phyloP scores from a whole-genome alignment of 2,329 filamentous ascomycete species.

The Cercospora sp. region DNA sequence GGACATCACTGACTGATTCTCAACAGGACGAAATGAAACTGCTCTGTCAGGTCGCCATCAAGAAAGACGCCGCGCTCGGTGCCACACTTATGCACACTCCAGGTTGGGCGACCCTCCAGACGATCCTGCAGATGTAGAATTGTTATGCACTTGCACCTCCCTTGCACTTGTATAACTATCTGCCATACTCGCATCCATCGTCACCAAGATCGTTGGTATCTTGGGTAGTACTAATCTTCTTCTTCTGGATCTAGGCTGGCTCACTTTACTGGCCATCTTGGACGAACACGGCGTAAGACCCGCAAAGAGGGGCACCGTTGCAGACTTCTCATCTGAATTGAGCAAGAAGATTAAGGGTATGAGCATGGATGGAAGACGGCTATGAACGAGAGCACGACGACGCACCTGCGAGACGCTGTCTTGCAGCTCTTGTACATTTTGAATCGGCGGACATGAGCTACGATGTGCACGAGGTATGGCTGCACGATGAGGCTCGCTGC shows the following conservation, averaged over 20 bases:
- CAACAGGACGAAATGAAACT: constrained; percentile 82
- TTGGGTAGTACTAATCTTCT: constrained; percentile 26
- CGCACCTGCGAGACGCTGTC: background rate
- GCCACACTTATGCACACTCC: constrained; percentile 81
- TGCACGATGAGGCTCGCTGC: background rate
- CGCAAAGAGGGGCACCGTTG: constrained; percentile 50
- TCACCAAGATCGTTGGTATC: constrained; percentile 10
- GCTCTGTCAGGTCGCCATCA: constrained; percentile 79
- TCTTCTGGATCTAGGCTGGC: constrained; percentile 36
- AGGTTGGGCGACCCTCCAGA: constrained; percentile 92
- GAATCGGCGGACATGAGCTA: background rate
- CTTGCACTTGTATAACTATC: constrained; percentile 13
- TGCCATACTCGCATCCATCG: constrained; percentile 9
- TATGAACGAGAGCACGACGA: background rate
- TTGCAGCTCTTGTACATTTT: background rate
- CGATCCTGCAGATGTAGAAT: constrained; percentile 65
- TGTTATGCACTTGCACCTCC: constrained; percentile 18
- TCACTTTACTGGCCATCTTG: constrained; percentile 75
- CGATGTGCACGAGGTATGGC: constrained; percentile 4
- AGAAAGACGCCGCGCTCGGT: constrained; percentile 76
- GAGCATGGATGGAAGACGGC: constrained; percentile 12
- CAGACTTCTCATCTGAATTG: constrained; percentile 20
- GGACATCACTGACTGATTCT: constrained; percentile 8
- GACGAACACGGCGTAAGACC: constrained; percentile 84
- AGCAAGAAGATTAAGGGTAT: constrained; percentile 35